These are phyloP conservation scores for Malus sieversii DNA, from an alignment of 306 rosid genomes.

Conservation along the genomic window DNA sequence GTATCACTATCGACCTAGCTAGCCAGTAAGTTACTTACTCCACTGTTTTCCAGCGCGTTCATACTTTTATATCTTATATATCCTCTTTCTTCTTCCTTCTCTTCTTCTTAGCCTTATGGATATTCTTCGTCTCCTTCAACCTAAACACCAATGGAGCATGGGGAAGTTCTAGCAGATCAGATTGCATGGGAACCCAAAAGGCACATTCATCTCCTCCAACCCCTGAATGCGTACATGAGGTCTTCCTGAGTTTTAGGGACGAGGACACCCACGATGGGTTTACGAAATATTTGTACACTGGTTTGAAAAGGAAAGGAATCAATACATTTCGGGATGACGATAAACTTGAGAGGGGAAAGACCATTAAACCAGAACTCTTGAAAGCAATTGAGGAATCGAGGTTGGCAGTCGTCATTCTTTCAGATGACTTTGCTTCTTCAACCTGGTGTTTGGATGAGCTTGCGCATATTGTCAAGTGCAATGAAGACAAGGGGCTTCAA, in stretches of 20 bases:
- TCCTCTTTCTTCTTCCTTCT: too few species aligned
- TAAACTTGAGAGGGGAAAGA: not conserved
- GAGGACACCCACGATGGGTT: not conserved
- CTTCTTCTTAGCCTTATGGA: too few species aligned
- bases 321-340: not conserved
- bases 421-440: not conserved
- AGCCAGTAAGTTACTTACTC: too few species aligned
- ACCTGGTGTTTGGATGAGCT: not conserved
- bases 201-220: too few species aligned
- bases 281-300: not conserved
- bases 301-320: not conserved
- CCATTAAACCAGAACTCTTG: not conserved
- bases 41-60: too few species aligned
- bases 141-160: too few species aligned
- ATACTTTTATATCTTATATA: too few species aligned
- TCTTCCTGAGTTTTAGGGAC: not conserved
- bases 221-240: not conserved
- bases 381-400: not conserved
- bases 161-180: too few species aligned
- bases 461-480: not conserved
- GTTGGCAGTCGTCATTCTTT: not conserved
- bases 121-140: too few species aligned
- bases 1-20: too few species aligned
- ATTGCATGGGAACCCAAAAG: too few species aligned
- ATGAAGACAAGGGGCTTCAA: not conserved